These are phyloP conservation scores for Cephalotrichum gorgonifer DNA, from an alignment of 2,329 filamentous ascomycete genomes.

Conservation along the genomic window DNA sequence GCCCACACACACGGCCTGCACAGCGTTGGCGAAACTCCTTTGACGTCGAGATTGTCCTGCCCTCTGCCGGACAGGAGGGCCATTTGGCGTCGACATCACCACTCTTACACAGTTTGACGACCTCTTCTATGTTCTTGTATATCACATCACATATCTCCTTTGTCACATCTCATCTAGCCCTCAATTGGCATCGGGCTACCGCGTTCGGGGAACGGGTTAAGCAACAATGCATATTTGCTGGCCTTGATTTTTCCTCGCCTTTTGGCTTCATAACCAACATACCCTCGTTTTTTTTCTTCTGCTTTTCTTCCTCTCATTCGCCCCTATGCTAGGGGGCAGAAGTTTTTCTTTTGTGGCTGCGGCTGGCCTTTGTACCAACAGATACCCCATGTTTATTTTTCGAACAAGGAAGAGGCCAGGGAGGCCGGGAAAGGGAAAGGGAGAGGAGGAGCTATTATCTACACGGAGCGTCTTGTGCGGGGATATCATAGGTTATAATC, in stretches of 20 bases:
- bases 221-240: not conserved
- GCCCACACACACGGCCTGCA: slow-evolving; percentile 6
- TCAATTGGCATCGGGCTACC: not conserved
- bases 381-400: slow-evolving; percentile 3
- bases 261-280: not conserved
- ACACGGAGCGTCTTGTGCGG: not conserved
- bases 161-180: not conserved
- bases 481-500: not conserved
- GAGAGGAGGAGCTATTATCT: not conserved
- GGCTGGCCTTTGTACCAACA: slow-evolving; percentile 4
- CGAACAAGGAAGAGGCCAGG: not conserved
- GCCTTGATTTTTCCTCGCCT: not conserved
- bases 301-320: not conserved
- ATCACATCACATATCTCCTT: not conserved
- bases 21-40: slow-evolving; percentile 6
- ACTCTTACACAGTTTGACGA: not conserved
- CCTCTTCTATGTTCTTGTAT: not conserved
- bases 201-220: not conserved
- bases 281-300: not conserved
- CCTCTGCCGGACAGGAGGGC: not conserved
- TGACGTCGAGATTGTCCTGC: slow-evolving; percentile 6
- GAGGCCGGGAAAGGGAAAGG: not conserved
- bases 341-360: slow-evolving; percentile 1
- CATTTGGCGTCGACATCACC: not conserved
- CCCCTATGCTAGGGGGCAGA: not conserved